Conservation (phyloP, 2,329 filamentous ascomycete genomes). For the Davidsoniella eucalypti region DNA sequence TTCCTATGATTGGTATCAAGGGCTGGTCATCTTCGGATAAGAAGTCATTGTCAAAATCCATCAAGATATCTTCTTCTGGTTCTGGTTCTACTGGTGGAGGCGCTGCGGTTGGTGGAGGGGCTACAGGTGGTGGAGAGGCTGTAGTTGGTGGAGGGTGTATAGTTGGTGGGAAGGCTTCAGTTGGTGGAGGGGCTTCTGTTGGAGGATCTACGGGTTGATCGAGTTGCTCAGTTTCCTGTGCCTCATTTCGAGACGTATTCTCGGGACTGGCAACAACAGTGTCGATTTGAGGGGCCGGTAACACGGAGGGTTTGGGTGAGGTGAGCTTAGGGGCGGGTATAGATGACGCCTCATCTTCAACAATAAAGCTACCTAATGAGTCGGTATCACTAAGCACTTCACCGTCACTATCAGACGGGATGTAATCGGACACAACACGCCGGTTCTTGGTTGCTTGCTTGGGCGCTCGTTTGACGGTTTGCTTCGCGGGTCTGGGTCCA, state of each 20-base stretch:
- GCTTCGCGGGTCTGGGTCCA: constrained; percentile 18
- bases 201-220: too few relatives aligned
- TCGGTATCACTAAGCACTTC: constrained; percentile 33
- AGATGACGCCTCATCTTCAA: constrained; percentile 20
- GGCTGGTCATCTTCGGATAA: too few relatives aligned
- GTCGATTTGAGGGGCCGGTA: background rate
- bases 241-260: too few relatives aligned
- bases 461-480: background rate
- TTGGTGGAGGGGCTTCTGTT: too few relatives aligned
- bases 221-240: too few relatives aligned
- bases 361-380: constrained; percentile 34
- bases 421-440: constrained; percentile 1
- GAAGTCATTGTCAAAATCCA: too few relatives aligned
- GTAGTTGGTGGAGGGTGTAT: background rate
- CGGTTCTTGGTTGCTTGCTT: constrained; percentile 10
- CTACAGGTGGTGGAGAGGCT: background rate
- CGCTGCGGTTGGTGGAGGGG: background rate
- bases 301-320: background rate
- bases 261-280: too few relatives aligned
- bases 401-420: constrained; percentile 28
- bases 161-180: background rate
- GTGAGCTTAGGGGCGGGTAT: too few relatives aligned
- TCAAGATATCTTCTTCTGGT: too few relatives aligned
- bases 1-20: background rate
- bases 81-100: background rate